Percentiles rank a stretch among this genome's conserved stretches.
Evolutionary conservation across 1,284 basidiomycete species (phyloP).

Genomic region (Fomitopsis pinicola): DNA sequence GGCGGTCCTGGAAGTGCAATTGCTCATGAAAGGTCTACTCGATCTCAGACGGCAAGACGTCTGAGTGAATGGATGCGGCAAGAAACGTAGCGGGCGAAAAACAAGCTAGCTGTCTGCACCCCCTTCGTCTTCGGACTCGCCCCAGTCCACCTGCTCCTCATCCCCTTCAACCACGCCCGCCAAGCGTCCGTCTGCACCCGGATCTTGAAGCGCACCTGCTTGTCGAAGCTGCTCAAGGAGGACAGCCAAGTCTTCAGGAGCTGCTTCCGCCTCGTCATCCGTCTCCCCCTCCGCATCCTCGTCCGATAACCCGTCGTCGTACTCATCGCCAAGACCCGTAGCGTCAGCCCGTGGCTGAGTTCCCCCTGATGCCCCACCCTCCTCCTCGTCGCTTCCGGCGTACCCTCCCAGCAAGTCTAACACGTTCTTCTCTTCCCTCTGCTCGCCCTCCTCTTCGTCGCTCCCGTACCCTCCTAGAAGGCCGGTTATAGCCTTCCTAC

Average conservation of each 20-base stretch:
- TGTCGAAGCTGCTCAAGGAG: slow-evolving; percentile 49
- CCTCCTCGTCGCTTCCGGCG: slow-evolving; percentile 44
- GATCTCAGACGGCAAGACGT: slow-evolving; percentile 66
- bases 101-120: not conserved
- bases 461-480: slow-evolving; percentile 68
- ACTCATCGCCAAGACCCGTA: not conserved
- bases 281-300: slow-evolving; percentile 29
- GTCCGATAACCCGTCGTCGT: slow-evolving; percentile 19
- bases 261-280: slow-evolving; percentile 25
- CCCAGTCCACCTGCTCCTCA: slow-evolving; percentile 61
- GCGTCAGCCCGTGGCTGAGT: not conserved
- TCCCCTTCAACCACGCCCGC: slow-evolving; percentile 28
- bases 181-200: slow-evolving; percentile 20
- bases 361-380: not conserved
- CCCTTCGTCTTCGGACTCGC: slow-evolving; percentile 45
- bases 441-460: slow-evolving; percentile 41
- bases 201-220: slow-evolving; percentile 31
- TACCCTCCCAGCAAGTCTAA: slow-evolving; percentile 51
- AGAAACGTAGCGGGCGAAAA: not conserved
- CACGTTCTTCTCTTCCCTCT: slow-evolving; percentile 30
- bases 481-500: slow-evolving; percentile 49
- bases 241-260: slow-evolving; percentile 42
- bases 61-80: slow-evolving; percentile 19
- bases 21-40: slow-evolving; percentile 73
- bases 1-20: slow-evolving; percentile 71